These are phyloP conservation scores for Cronartium quercuum DNA, from an alignment of 1,284 basidiomycete species.

Conservation along the genomic window DNA sequence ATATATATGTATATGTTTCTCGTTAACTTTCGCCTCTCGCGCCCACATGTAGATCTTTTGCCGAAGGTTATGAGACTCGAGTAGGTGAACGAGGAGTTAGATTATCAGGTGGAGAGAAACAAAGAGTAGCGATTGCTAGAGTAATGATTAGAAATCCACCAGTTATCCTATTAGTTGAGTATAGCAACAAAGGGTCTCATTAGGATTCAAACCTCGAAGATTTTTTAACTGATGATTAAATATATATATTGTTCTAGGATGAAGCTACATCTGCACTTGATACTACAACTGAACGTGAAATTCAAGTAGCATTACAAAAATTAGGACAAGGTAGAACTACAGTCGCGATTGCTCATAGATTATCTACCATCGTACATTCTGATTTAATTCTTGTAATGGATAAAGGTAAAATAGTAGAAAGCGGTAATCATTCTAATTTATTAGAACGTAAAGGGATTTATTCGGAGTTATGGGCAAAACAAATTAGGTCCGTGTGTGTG, in stretches of 20 bases:
- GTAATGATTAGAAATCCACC: constrained; percentile 80
- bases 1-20: constrained; percentile 43
- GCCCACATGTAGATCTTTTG: constrained; percentile 59
- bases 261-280: constrained; percentile 61
- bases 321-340: constrained; percentile 62
- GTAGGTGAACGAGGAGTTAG: constrained; percentile 76
- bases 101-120: constrained; percentile 52
- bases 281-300: constrained; percentile 73
- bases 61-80: constrained; percentile 67
- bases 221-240: background rate
- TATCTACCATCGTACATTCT: constrained; percentile 70
- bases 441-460: constrained; percentile 64
- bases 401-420: constrained; percentile 64
- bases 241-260: constrained; percentile 40
- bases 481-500: constrained; percentile 53
- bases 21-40: background rate
- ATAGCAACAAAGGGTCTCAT: no score
- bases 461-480: constrained; percentile 73
- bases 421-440: constrained; percentile 61
- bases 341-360: constrained; percentile 69
- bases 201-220: no score
- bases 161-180: constrained; percentile 71
- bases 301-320: constrained; percentile 72
- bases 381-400: constrained; percentile 66
- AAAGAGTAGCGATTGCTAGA: constrained; percentile 40